Conservation (phyloP, 768 basidiomycete genomes). For the Stropharia rugosoannulata region DNA sequence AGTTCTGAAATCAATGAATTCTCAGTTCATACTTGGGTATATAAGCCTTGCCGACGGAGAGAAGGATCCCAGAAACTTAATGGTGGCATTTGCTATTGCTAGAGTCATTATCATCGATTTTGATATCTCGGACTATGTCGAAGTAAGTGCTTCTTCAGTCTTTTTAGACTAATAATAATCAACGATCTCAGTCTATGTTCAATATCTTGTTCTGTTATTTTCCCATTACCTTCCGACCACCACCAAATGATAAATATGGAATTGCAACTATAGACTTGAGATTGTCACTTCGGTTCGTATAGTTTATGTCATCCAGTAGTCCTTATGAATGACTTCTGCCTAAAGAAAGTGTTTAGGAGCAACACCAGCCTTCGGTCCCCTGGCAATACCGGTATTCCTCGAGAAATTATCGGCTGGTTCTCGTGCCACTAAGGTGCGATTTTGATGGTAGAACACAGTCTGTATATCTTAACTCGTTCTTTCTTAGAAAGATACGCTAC, state of each 20-base stretch:
- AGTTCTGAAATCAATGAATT: conserved; percentile 74
- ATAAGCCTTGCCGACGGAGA: conserved; percentile 86
- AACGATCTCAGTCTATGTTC: conserved; percentile 68
- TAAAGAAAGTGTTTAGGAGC: conserved; percentile 70
- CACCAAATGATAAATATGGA: conserved; percentile 90
- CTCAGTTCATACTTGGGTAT: conserved; percentile 75
- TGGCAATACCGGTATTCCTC: conserved; percentile 85
- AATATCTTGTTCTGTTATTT: conserved; percentile 98
- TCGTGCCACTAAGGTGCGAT: conserved; percentile 75
- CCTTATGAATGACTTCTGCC: neutral
- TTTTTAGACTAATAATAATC: neutral
- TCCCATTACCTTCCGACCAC: conserved; percentile 94
- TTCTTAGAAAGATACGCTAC: conserved; percentile 79
- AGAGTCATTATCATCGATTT: conserved; percentile 89
- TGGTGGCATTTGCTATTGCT: conserved; percentile 86
- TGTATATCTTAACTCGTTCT: neutral
- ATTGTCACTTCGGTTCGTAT: conserved; percentile 56
- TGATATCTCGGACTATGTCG: conserved; percentile 69
- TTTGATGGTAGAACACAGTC: neutral
- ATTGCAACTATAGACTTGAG: conserved; percentile 89
- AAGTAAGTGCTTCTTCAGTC: conserved; percentile 48
- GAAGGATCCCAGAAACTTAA: conserved; percentile 94
- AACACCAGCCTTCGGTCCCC: conserved; percentile 76
- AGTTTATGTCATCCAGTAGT: neutral
- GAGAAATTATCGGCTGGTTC: conserved; percentile 89